These are phyloP conservation scores for Kodamaea lidongshanica DNA, from an alignment of 805 yeast genomes.

Conservation along the genomic window DNA sequence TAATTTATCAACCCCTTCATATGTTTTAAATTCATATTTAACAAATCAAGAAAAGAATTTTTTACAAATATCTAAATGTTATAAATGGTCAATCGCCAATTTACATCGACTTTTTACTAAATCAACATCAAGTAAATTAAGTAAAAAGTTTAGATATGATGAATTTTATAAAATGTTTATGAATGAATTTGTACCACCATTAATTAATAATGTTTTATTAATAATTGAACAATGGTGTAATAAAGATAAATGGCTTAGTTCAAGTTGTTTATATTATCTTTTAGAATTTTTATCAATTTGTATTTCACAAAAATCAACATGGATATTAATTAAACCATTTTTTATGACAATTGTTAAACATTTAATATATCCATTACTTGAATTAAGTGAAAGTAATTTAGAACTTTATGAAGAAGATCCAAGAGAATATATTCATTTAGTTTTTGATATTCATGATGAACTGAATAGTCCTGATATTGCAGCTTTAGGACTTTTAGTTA, in stretches of 20 bases:
- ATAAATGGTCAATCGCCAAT: slow-evolving; percentile 81
- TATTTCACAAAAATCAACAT: slow-evolving; percentile 47
- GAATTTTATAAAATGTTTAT: slow-evolving; percentile 53
- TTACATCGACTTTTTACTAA: slow-evolving; percentile 63
- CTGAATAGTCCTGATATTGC: slow-evolving; percentile 68
- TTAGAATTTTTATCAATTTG: slow-evolving; percentile 50
- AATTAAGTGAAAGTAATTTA: slow-evolving; percentile 60
- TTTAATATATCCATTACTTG: slow-evolving; percentile 68
- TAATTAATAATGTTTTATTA: slow-evolving; percentile 56
- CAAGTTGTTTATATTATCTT: slow-evolving; percentile 57
- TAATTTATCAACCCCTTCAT: slow-evolving; percentile 50
- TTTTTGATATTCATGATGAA: slow-evolving; percentile 52
- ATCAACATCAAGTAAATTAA: slow-evolving; percentile 50
- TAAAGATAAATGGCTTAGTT: slow-evolving; percentile 61
- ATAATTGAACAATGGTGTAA: slow-evolving; percentile 72
- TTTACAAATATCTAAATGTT: slow-evolving; percentile 65
- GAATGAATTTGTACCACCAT: slow-evolving; percentile 62
- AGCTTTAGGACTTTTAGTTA: slow-evolving; percentile 64
- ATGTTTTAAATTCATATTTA: slow-evolving; percentile 44
- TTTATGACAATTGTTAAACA: slow-evolving; percentile 59
- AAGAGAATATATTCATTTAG: slow-evolving; percentile 74
- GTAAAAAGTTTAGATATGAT: slow-evolving; percentile 48
- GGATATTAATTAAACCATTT: slow-evolving; percentile 63
- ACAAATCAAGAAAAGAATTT: slow-evolving; percentile 48
- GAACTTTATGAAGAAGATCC: slow-evolving; percentile 84